These are phyloP conservation scores for Cetradonia linearis DNA, from an alignment of 495 filamentous ascomycete species.

Conservation along the genomic window DNA sequence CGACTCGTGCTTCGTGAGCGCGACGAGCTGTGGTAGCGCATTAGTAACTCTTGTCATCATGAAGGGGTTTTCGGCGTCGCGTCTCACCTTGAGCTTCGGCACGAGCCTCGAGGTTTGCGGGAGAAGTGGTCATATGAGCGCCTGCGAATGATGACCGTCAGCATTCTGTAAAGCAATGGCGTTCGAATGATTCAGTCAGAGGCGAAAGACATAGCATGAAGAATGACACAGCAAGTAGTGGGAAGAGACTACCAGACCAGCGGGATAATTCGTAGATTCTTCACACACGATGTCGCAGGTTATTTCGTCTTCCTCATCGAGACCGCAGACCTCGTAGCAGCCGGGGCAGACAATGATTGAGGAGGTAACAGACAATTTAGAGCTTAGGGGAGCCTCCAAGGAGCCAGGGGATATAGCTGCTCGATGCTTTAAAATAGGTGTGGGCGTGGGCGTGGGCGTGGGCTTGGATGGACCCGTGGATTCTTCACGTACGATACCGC, in stretches of 20 bases:
- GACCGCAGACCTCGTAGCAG: neutral
- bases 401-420: neutral
- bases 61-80: no score
- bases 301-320: neutral
- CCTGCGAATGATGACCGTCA: neutral
- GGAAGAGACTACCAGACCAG: neutral
- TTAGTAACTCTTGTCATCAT: neutral
- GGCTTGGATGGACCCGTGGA: no score
- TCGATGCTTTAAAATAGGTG: neutral
- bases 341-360: neutral
- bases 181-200: neutral
- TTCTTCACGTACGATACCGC: no score
- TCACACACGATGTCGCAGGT: neutral
- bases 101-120: conserved; percentile 6
- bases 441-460: neutral
- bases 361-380: neutral
- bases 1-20: conserved; percentile 9
- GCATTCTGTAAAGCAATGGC: neutral
- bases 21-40: neutral
- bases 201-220: neutral
- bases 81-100: conserved; percentile 10
- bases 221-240: neutral
- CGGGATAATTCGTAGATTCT: neutral
- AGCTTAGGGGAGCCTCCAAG: neutral
- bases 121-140: neutral